phyloP scores from a whole-genome alignment of 345 rosid species.

The Litchi chinensis region DNA sequence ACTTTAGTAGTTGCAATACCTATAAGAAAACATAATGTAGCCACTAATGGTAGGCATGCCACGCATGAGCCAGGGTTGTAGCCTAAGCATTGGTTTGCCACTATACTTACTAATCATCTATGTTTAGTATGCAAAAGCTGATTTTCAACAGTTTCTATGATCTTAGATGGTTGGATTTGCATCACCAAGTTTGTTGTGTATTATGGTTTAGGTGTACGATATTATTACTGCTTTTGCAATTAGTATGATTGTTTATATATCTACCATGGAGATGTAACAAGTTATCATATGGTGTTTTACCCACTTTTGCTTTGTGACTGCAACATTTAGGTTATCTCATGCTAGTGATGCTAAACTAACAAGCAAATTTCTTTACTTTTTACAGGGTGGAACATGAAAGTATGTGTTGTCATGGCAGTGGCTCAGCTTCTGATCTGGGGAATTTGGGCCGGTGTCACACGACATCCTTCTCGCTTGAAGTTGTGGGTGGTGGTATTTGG shows the following conservation, averaged over 20 bases:
- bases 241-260: not conserved
- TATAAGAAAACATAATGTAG: not conserved
- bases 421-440: slow-evolving; percentile 67
- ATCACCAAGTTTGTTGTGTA: not conserved
- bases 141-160: not conserved
- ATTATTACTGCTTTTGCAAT: not conserved
- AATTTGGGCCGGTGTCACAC: slow-evolving; percentile 57
- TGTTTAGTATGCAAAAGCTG: not conserved
- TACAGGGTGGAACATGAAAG: slow-evolving; percentile 75
- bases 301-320: not conserved
- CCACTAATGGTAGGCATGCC: not conserved
- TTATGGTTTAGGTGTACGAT: not conserved
- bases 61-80: not conserved
- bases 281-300: not conserved
- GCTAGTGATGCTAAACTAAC: not conserved
- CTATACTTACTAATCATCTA: not conserved
- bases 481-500: slow-evolving; percentile 64
- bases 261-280: not conserved
- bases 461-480: slow-evolving; percentile 70
- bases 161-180: not conserved
- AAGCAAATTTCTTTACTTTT: not conserved
- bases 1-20: not conserved
- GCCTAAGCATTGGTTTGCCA: not conserved
- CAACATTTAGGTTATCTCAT: not conserved
- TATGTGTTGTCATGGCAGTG: slow-evolving; percentile 58